Conservation (phyloP, 2,329 filamentous ascomycete species). For the Bimuria novae-zelandiae region DNA sequence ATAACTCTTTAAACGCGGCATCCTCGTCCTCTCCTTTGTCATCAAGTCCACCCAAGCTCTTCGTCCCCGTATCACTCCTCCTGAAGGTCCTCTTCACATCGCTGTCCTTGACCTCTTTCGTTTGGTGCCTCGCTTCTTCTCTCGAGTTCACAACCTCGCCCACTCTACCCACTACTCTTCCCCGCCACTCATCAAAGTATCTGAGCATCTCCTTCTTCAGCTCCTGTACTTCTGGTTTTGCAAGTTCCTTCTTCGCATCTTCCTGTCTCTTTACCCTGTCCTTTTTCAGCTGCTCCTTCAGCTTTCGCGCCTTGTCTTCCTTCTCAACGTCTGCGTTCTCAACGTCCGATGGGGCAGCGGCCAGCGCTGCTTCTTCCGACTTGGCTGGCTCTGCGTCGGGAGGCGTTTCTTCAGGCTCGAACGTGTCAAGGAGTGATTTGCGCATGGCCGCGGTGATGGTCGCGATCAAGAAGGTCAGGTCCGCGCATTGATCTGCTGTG, state of each 20-base stretch:
- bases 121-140: conserved; percentile 40
- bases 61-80: conserved; percentile 27
- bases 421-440: conserved; percentile 50
- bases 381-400: conserved; percentile 19
- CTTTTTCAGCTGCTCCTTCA: conserved; percentile 23
- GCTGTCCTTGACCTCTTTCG: conserved; percentile 23
- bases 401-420: conserved; percentile 38
- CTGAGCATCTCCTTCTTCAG: conserved; percentile 70
- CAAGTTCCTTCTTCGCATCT: conserved; percentile 54
- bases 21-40: conserved; percentile 41
- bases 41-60: conserved; percentile 31
- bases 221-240: conserved; percentile 60
- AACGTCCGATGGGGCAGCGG: conserved; percentile 28
- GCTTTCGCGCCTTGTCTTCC: conserved; percentile 33
- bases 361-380: conserved; percentile 29
- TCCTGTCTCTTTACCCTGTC: conserved; percentile 36
- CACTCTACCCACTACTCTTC: conserved; percentile 69
- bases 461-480: conserved; percentile 54
- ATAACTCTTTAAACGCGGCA: conserved; percentile 46
- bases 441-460: conserved; percentile 55
- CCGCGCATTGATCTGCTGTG: conserved; percentile 50
- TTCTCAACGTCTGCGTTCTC: conserved; percentile 34
- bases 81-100: conserved; percentile 36
- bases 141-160: conserved; percentile 63
- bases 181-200: conserved; percentile 82